Conservation (phyloP, 2,329 filamentous ascomycete species). For the Chaetomiaceae sp. region DNA sequence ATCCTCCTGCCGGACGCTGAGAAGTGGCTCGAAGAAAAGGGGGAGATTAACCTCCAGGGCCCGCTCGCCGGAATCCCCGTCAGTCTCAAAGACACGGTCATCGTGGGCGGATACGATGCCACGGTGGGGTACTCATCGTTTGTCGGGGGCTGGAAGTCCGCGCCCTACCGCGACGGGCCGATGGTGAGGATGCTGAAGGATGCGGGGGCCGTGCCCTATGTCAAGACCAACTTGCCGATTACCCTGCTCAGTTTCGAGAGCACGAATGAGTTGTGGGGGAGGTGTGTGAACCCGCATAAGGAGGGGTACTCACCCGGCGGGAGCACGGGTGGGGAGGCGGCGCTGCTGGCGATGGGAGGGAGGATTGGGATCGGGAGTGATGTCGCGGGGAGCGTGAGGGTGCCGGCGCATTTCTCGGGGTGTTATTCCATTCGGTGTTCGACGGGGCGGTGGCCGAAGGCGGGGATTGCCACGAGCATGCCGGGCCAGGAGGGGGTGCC, state of each 20-base stretch:
- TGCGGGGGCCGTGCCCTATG: constrained; percentile 83
- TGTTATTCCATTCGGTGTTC: constrained; percentile 85
- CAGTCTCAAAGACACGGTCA: constrained; percentile 75
- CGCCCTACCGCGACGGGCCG: constrained; percentile 56
- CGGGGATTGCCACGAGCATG: constrained; percentile 81
- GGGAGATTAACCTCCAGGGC: constrained; percentile 66
- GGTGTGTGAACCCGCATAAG: constrained; percentile 78
- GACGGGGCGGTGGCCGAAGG: constrained; percentile 85
- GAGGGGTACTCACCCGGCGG: constrained; percentile 81
- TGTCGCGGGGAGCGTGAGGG: constrained; percentile 83
- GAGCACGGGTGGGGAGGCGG: constrained; percentile 80
- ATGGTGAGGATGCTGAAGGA: constrained; percentile 77
- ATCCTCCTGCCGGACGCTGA: constrained; percentile 76
- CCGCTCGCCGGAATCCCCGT: constrained; percentile 84
- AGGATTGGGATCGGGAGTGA: constrained; percentile 88
- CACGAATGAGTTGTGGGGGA: constrained; percentile 73
- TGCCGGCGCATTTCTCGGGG: constrained; percentile 83
- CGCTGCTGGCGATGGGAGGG: constrained; percentile 75
- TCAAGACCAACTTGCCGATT: constrained; percentile 86
- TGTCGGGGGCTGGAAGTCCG: constrained; percentile 57
- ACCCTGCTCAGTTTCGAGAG: constrained; percentile 85
- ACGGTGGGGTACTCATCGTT: constrained; percentile 76
- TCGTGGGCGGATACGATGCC: constrained; percentile 77
- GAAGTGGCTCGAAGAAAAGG: constrained; percentile 54
- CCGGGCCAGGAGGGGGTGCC: constrained; percentile 86